These are phyloP conservation scores for Brettanomyces sp. DNA, from an alignment of 805 yeast genomes.

Conservation along the genomic window DNA sequence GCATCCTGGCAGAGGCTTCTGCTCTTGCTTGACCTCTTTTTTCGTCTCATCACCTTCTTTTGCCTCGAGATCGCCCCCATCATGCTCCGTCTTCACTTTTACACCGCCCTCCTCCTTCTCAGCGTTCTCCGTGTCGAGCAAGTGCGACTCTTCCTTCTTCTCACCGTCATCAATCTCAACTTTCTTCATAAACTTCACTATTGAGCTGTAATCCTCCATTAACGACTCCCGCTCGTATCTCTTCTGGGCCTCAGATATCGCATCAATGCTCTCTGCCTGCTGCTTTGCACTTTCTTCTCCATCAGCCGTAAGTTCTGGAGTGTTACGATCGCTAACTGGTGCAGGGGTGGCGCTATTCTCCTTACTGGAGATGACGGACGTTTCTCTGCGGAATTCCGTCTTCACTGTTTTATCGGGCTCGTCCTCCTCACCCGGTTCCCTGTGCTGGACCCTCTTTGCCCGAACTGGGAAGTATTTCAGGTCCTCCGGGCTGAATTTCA, in stretches of 20 bases:
- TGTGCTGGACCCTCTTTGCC: slow-evolving; percentile 45
- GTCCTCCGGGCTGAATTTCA: slow-evolving; percentile 41
- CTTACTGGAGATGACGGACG: slow-evolving; percentile 15
- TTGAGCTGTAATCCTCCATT: slow-evolving; percentile 30
- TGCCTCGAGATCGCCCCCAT: slow-evolving; percentile 5
- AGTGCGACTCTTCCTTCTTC: neutral
- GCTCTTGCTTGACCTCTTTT: neutral
- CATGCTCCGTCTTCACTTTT: neutral
- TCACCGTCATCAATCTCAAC: neutral
- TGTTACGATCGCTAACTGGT: neutral
- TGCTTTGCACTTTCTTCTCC: slow-evolving; percentile 2
- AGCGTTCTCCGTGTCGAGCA: neutral
- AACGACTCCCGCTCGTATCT: slow-evolving; percentile 27
- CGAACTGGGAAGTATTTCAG: slow-evolving; percentile 61
- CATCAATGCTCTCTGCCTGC: slow-evolving; percentile 6
- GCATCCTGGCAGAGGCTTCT: slow-evolving; percentile 3
- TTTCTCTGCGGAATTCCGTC: slow-evolving; percentile 21
- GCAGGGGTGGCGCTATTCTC: slow-evolving; percentile 16
- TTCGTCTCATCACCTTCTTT: slow-evolving; percentile 3
- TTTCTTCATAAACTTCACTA: slow-evolving; percentile 14
- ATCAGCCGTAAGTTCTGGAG: neutral
- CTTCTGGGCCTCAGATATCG: slow-evolving; percentile 22
- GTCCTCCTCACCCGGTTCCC: slow-evolving; percentile 25
- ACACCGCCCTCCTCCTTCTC: neutral
- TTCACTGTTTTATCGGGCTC: slow-evolving; percentile 25